Conservation (phyloP, 2,329 filamentous ascomycete genomes). For the Verticillium dahliae region DNA sequence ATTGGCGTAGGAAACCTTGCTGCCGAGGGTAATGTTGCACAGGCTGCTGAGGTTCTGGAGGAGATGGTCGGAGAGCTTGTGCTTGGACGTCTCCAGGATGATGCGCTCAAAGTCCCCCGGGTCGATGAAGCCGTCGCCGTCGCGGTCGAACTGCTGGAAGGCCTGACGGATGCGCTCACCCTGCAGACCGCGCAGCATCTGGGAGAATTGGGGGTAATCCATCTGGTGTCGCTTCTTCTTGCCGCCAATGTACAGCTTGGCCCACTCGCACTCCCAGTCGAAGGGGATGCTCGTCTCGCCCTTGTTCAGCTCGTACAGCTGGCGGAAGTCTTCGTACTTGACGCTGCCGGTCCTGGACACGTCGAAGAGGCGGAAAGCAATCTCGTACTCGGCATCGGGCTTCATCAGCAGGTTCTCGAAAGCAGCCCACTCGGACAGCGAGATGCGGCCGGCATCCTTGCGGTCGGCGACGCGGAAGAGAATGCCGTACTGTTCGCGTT, state of each 20-base stretch:
- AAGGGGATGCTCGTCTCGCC: constrained; percentile 81
- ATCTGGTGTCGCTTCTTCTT: constrained; percentile 84
- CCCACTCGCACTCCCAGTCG: constrained; percentile 97
- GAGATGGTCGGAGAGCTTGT: constrained; percentile 96
- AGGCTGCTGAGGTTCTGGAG: constrained; percentile 85
- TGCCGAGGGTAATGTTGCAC: constrained; percentile 87
- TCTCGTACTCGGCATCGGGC: constrained; percentile 97
- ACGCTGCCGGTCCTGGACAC: constrained; percentile 76
- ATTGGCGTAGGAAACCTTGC: constrained; percentile 95
- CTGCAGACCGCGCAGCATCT: constrained; percentile 94
- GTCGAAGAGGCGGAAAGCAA: constrained; percentile 95
- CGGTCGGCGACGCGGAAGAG: constrained; percentile 90
- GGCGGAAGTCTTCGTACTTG: constrained; percentile 83
- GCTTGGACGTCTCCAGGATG: constrained; percentile 83
- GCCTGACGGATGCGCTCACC: constrained; percentile 94
- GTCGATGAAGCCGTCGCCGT: constrained; percentile 90
- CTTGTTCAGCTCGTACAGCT: constrained; percentile 83
- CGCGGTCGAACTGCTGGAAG: constrained; percentile 85
- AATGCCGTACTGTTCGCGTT: constrained; percentile 88
- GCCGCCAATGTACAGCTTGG: constrained; percentile 84
- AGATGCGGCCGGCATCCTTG: constrained; percentile 64
- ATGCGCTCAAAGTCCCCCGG: constrained; percentile 96
- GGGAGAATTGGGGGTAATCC: constrained; percentile 93
- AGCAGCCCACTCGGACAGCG: constrained; percentile 77
- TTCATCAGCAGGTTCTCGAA: constrained; percentile 93